Evolutionary conservation across 2,329 filamentous ascomycete genomes (phyloP).

Genomic region (Xylariomycetidae sp.): DNA sequence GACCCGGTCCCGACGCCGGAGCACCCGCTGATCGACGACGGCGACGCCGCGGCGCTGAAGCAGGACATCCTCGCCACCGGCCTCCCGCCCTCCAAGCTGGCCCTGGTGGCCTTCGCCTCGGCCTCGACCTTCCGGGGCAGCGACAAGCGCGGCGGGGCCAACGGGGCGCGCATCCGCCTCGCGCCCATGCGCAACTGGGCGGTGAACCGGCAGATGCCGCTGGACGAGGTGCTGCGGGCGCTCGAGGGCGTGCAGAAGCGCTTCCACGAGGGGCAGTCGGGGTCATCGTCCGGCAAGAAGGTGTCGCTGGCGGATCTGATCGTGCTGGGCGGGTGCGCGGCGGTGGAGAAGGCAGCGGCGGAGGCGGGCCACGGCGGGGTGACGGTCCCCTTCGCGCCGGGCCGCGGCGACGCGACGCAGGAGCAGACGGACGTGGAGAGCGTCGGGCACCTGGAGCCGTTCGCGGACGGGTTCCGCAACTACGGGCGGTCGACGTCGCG

Average conservation of each 20-base stretch:
- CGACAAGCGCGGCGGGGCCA: conserved; percentile 79
- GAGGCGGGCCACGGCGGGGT: conserved; percentile 41
- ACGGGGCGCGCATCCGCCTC: conserved; percentile 71
- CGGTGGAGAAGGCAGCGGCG: conserved; percentile 63
- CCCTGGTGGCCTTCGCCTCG: conserved; percentile 62
- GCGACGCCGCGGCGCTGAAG: conserved; percentile 62
- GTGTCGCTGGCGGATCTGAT: conserved; percentile 75
- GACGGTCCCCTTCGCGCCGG: conserved; percentile 65
- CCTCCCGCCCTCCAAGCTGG: conserved; percentile 53
- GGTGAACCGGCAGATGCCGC: conserved; percentile 65
- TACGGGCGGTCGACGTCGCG: conserved; percentile 58
- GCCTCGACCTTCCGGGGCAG: conserved; percentile 67
- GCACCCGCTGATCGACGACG: conserved; percentile 53
- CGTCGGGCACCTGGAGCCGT: conserved; percentile 60
- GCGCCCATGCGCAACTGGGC: conserved; percentile 66
- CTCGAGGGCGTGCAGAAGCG: conserved; percentile 60
- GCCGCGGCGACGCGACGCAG: conserved; percentile 64
- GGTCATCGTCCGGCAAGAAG: conserved; percentile 62
- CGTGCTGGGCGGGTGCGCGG: conserved; percentile 65
- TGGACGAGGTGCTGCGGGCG: conserved; percentile 53
- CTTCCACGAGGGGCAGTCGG: conserved; percentile 62
- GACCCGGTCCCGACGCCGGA: conserved; percentile 60
- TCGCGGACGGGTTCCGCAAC: conserved; percentile 74
- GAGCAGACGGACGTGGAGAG: conserved; percentile 65
- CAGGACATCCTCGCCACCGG: conserved; percentile 59